phyloP scores from a whole-genome alignment of 2,329 filamentous ascomycete genomes.

The Sarocladiaceae sp. region DNA sequence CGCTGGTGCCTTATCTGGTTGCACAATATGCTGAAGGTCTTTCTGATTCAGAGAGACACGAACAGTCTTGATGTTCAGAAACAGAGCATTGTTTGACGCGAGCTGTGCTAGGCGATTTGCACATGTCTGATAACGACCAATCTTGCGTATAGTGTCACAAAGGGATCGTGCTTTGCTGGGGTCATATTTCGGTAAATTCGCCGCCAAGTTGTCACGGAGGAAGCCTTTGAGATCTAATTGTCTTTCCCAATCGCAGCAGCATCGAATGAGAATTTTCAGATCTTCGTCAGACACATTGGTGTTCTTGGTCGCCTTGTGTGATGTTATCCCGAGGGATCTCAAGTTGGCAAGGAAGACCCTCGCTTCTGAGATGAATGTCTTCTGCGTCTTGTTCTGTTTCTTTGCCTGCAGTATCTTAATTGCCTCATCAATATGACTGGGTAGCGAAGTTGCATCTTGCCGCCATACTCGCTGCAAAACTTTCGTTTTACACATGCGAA shows the following conservation, averaged over 20 bases:
- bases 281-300: too few species aligned
- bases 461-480: background rate
- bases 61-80: background rate
- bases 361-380: too few species aligned
- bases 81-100: background rate
- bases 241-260: too few species aligned
- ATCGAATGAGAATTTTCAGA: too few species aligned
- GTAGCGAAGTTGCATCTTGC: background rate
- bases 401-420: background rate
- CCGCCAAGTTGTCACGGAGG: background rate
- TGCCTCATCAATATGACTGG: background rate
- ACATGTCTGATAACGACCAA: slow-evolving; percentile 2
- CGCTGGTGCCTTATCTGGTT: background rate
- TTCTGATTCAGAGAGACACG: background rate
- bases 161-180: background rate
- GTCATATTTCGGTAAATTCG: background rate
- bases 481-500: background rate
- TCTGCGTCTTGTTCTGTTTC: too few species aligned
- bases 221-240: too few species aligned
- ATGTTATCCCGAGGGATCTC: too few species aligned
- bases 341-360: too few species aligned
- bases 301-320: too few species aligned
- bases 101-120: background rate
- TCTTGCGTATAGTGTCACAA: background rate
- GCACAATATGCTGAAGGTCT: background rate